Evolutionary conservation across 768 basidiomycete species (phyloP).

Genomic region (Russula olivacea): DNA sequence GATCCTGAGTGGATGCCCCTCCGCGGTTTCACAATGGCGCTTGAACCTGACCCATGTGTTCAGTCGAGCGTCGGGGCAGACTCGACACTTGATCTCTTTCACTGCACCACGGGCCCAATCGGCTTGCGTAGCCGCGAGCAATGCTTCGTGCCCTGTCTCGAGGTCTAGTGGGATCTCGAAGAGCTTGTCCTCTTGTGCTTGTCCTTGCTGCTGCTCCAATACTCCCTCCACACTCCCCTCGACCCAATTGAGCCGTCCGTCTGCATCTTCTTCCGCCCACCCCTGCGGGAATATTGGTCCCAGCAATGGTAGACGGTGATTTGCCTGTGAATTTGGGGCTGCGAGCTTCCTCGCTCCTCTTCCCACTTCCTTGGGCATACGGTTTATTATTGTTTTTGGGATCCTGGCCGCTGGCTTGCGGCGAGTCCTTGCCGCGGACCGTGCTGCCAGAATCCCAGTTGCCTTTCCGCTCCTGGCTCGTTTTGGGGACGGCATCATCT

Average conservation of each 20-base stretch:
- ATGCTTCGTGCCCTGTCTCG: background rate
- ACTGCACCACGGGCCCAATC: background rate
- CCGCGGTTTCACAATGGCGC: background rate
- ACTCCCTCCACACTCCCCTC: background rate
- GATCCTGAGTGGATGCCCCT: background rate
- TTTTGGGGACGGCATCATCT: no score
- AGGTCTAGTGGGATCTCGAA: background rate
- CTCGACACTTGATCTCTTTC: background rate
- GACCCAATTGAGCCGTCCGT: background rate
- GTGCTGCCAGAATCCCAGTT: background rate
- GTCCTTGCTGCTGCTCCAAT: background rate
- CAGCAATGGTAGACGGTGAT: background rate
- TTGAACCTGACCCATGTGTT: background rate
- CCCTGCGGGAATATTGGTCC: background rate
- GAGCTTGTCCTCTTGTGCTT: no score
- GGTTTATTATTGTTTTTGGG: background rate
- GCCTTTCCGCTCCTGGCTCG: background rate
- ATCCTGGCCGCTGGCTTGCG: background rate
- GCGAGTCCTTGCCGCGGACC: background rate
- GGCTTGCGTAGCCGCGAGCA: background rate
- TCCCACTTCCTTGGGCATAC: background rate
- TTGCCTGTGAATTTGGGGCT: background rate
- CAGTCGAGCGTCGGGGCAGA: background rate
- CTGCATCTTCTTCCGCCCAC: background rate
- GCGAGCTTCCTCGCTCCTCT: background rate